Evolutionary conservation across 495 filamentous ascomycete species (phyloP).

Genomic region (Lasiosphaeria ovina): DNA sequence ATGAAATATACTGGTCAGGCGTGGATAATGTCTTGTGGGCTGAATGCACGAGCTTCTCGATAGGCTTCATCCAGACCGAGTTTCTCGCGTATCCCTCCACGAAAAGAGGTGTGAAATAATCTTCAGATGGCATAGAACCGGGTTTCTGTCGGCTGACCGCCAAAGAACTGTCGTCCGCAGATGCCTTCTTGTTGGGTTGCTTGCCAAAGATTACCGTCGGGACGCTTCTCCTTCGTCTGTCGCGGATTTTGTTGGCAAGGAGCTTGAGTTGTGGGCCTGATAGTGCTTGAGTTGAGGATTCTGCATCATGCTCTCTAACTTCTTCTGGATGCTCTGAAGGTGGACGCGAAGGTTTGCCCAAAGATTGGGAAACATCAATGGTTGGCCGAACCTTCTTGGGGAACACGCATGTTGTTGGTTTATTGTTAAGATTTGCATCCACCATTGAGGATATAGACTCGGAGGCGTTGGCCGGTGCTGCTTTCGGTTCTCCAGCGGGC

Average conservation of each 20-base stretch:
- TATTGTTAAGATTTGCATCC: not conserved
- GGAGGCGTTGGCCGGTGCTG: not conserved
- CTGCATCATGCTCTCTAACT: slow-evolving; percentile 10
- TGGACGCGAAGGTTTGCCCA: not conserved
- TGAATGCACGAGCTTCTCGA: slow-evolving; percentile 67
- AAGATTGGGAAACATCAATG: not conserved
- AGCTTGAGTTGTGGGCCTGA: slow-evolving; percentile 44
- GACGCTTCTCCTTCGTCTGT: slow-evolving; percentile 62
- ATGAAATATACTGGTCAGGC: slow-evolving; percentile 67
- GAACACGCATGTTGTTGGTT: not conserved
- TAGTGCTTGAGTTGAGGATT: slow-evolving; percentile 27
- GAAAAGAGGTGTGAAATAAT: slow-evolving; percentile 85
- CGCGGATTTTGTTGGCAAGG: slow-evolving; percentile 56
- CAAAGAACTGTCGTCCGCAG: slow-evolving; percentile 29
- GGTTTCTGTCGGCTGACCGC: slow-evolving; percentile 33
- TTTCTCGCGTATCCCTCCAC: slow-evolving; percentile 62
- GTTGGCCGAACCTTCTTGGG: not conserved
- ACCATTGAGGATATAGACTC: not conserved
- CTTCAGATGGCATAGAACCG: slow-evolving; percentile 48
- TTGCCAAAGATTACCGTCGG: slow-evolving; percentile 82
- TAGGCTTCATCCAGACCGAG: slow-evolving; percentile 55
- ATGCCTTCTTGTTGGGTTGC: slow-evolving; percentile 35
- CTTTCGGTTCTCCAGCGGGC: not conserved
- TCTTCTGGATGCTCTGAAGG: not conserved
- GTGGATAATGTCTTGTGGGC: slow-evolving; percentile 83